Evolutionary conservation across 2,329 filamentous ascomycete species (phyloP).

Genomic region (Metarhizium robertsii): DNA sequence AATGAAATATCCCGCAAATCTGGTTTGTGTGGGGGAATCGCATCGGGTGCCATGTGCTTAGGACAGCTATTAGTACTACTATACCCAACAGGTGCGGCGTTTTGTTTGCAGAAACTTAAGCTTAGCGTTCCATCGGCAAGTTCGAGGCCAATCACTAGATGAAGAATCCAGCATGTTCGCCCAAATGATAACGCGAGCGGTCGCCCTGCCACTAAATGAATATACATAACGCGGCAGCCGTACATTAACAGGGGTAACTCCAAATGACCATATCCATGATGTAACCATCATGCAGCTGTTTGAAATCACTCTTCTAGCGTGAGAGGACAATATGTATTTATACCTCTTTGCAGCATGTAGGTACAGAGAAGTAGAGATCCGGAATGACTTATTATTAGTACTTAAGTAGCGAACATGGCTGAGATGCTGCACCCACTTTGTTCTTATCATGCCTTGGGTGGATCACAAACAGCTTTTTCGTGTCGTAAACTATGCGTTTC

Average conservation of each 20-base stretch:
- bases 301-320: neutral
- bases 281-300: neutral
- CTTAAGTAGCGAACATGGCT: neutral
- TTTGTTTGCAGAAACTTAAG: neutral
- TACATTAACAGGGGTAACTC: neutral
- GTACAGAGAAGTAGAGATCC: neutral
- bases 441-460: neutral
- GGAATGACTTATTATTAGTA: neutral
- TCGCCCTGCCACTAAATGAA: too few relatives aligned
- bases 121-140: too few relatives aligned
- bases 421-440: neutral
- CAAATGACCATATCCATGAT: constrained; percentile 1
- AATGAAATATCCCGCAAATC: neutral
- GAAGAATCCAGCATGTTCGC: neutral
- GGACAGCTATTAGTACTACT: too few relatives aligned
- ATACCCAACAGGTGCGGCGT: neutral
- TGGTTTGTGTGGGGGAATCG: neutral
- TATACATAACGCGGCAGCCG: neutral
- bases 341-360: neutral
- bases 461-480: too few relatives aligned
- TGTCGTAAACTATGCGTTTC: neutral
- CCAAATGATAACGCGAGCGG: neutral
- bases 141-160: too few relatives aligned
- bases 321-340: neutral
- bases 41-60: neutral